These are phyloP conservation scores for Aphanomyces cochlioides DNA, from an alignment of 352 stramenopile genomes.

Conservation along the genomic window DNA sequence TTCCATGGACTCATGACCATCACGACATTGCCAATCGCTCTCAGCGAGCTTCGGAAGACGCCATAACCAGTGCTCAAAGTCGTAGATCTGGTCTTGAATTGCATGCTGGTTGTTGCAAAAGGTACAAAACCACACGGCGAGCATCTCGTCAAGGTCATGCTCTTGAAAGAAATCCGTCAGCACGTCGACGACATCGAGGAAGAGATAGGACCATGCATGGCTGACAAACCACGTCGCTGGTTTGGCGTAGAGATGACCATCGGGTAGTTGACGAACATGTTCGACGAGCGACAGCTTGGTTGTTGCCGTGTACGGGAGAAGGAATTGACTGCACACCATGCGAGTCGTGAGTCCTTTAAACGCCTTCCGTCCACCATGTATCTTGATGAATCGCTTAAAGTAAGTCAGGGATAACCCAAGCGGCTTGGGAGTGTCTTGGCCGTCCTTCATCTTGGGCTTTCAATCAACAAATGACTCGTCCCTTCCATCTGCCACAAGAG, in stretches of 20 bases:
- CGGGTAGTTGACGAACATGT: neutral
- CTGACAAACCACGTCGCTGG: slow-evolving; percentile 24
- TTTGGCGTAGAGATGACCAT: neutral
- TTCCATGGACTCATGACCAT: slow-evolving; percentile 22
- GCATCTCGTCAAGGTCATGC: neutral
- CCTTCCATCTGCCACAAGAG: neutral
- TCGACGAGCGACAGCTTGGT: slow-evolving; percentile 16
- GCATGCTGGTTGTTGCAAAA: slow-evolving; percentile 22
- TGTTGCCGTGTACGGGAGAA: neutral
- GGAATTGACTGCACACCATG: slow-evolving; percentile 1
- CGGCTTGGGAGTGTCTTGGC: neutral
- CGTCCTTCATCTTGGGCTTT: neutral
- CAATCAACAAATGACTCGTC: neutral
- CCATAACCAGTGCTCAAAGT: neutral
- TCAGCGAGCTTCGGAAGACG: neutral
- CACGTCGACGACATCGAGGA: slow-evolving; percentile 17
- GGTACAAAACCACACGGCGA: slow-evolving; percentile 14
- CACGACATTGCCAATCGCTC: slow-evolving; percentile 2
- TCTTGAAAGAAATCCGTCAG: neutral
- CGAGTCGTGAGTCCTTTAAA: neutral
- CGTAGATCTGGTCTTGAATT: neutral
- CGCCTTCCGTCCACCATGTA: slow-evolving; percentile 6
- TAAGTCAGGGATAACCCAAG: neutral
- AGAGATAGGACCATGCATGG: slow-evolving; percentile 25
- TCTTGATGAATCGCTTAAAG: neutral